Evolutionary conservation across 1,139 yeast genomes (phyloP).

Genomic region (Arxiozyma slooffiae): DNA sequence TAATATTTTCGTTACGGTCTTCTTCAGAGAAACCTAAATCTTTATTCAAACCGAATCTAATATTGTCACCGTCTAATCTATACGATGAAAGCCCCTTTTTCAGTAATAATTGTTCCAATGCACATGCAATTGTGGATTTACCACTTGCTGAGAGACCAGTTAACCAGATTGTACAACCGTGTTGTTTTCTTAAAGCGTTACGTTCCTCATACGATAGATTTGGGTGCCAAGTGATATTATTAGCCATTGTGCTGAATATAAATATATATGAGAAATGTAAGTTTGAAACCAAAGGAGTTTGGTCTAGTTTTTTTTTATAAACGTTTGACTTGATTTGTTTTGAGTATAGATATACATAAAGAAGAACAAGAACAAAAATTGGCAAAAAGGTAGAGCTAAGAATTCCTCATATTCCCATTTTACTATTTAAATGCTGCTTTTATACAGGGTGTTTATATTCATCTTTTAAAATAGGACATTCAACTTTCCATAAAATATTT

Average conservation of each 20-base stretch:
- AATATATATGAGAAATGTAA: no score
- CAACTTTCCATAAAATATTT: no score
- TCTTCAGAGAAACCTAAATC: constrained; percentile 86
- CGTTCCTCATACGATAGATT: constrained; percentile 82
- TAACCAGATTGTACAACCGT: constrained; percentile 87
- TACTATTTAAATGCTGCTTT: no score
- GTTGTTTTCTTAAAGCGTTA: constrained; percentile 57
- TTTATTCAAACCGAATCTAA: constrained; percentile 87
- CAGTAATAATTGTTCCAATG: constrained; percentile 72
- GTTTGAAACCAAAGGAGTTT: not conserved
- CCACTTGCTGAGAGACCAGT: constrained; percentile 95
- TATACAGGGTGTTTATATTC: no score
- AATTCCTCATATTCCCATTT: no score
- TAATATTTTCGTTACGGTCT: constrained; percentile 87
- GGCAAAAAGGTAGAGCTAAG: not conserved
- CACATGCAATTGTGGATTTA: constrained; percentile 90
- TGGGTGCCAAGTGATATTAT: constrained; percentile 93
- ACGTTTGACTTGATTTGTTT: no score
- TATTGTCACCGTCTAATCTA: constrained; percentile 89
- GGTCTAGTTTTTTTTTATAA: not conserved
- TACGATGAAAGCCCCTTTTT: constrained; percentile 61
- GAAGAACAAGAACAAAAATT: not conserved
- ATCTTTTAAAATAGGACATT: no score
- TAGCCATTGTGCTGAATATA: constrained; percentile 54
- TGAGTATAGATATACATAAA: no score